Conservation (phyloP, 2,329 filamentous ascomycete genomes). For the Aspergillus udagawae region DNA sequence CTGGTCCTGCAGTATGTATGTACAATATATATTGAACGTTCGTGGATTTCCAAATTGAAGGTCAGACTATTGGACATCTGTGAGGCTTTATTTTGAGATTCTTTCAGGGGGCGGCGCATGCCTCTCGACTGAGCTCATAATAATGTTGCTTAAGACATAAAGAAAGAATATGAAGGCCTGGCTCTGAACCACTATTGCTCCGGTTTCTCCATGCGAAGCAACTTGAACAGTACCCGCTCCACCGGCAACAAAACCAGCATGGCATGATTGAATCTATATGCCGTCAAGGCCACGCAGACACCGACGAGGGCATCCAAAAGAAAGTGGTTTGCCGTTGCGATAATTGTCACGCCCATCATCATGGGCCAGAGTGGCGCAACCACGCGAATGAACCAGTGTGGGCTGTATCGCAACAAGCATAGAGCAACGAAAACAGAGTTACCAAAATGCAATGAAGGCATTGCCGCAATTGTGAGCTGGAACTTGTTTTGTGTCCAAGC, state of each 20-base stretch:
- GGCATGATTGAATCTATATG: conserved; percentile 18
- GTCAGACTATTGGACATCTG: not conserved
- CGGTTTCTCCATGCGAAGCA: conserved; percentile 22
- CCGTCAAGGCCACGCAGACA: conserved; percentile 32
- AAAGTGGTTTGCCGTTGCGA: conserved; percentile 66
- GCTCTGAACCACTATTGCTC: not conserved
- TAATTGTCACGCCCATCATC: conserved; percentile 52
- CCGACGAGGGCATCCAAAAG: conserved; percentile 65
- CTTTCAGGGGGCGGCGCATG: not conserved
- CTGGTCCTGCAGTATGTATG: not conserved
- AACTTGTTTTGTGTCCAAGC: conserved; percentile 46
- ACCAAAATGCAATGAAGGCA: conserved; percentile 49
- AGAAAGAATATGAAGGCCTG: not conserved
- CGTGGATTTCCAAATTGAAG: not conserved
- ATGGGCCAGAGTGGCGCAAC: conserved; percentile 43
- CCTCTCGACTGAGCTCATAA: not conserved
- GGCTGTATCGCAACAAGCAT: conserved; percentile 36
- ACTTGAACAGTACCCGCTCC: conserved; percentile 16
- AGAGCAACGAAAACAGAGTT: conserved; percentile 27
- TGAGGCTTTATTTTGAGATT: not conserved
- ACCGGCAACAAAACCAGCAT: conserved; percentile 22
- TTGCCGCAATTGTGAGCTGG: conserved; percentile 48
- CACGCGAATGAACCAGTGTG: conserved; percentile 34
- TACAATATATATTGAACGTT: not conserved
- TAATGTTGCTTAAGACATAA: not conserved